phyloP scores from a whole-genome alignment of 2,329 filamentous ascomycete species.

The Penicillium hesseltinei region DNA sequence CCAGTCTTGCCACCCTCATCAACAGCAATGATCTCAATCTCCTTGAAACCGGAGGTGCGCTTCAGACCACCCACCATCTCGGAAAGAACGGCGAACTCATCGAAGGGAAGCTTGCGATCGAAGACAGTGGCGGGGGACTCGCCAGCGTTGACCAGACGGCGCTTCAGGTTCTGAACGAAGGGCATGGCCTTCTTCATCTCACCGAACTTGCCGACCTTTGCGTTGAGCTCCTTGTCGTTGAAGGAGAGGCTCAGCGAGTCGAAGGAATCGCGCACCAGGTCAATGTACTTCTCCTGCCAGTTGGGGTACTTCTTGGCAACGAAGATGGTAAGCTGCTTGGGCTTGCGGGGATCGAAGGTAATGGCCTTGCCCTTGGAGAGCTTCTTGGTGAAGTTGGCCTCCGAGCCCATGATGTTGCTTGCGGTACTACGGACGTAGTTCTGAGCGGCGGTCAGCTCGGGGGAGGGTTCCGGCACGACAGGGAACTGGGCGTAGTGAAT shows the following conservation, averaged over 20 bases:
- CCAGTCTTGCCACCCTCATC: conserved; percentile 56
- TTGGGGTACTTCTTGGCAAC: conserved; percentile 74
- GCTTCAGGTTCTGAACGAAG: conserved; percentile 86
- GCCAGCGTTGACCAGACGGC: conserved; percentile 66
- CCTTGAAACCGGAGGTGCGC: conserved; percentile 68
- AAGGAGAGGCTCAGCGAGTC: conserved; percentile 59
- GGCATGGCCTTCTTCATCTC: conserved; percentile 96
- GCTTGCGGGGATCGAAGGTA: conserved; percentile 82
- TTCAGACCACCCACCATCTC: conserved; percentile 79
- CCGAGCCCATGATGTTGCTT: conserved; percentile 80
- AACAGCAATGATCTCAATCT: conserved; percentile 70
- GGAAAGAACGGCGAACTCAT: conserved; percentile 72
- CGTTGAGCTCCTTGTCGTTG: conserved; percentile 78
- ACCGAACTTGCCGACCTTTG: conserved; percentile 74
- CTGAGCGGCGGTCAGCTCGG: conserved; percentile 70
- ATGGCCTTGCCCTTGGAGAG: conserved; percentile 87
- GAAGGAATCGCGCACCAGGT: conserved; percentile 71
- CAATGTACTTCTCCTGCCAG: conserved; percentile 91
- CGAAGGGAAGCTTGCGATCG: conserved; percentile 79
- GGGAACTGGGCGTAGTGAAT: conserved; percentile 81
- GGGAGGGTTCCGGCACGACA: conserved; percentile 62
- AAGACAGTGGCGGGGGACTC: conserved; percentile 68
- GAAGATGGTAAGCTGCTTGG: conserved; percentile 88
- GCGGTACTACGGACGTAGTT: conserved; percentile 75
- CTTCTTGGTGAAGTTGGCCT: conserved; percentile 73